Base-by-base conservation (phyloP, 345 rosid species). In the Aegle marmelos region DNA sequence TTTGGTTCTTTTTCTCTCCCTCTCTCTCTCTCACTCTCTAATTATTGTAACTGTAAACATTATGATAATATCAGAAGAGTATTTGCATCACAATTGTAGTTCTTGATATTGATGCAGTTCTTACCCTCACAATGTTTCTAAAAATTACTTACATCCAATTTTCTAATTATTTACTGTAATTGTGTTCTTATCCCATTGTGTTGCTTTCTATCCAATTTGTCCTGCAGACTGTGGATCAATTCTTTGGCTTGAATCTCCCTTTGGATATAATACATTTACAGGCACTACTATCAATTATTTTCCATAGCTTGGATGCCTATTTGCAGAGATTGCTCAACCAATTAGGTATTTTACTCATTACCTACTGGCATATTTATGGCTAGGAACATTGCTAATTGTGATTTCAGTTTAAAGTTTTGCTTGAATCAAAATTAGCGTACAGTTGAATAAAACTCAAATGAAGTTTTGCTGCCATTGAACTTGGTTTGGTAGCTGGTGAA, bases 191-290 rank as follows among this genome's bases (percentile, higher is more conserved):
- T 33, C 9, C 56, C 1, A 5, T 82, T 76, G 78, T 37, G 74
- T 50, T 48, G 72, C 34, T 74, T 77, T 53, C 30, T 72, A 56
- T 75, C 58, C 34, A 28, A 79, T 69, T 50, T 72, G 63, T 37
- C 65, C 72, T 87, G 91, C 97, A 96, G 99, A 92, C 98, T 16
- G 95, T 93, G 78, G 96, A 91, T 83, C 99, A 96, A 79, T 88
- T 92, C 58, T 93, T 93, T 86, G 94, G 90, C 82, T 85, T 94
- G 86, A 92, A 91, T 80, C 91, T 96, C 62, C 97, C 94, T 31
- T 81, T 96, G 91, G 92, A 96, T 83, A 82, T 92, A 45, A 92
- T 91, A 34, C 99, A 96, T 90, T 88, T 96, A 79, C 99, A 96
- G 86, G 98, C 98, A 70, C 92, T 96, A 59, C 92, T 96, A 73